phyloP scores from a whole-genome alignment of 352 stramenopile species.

The Phytophthora ohioensis region DNA sequence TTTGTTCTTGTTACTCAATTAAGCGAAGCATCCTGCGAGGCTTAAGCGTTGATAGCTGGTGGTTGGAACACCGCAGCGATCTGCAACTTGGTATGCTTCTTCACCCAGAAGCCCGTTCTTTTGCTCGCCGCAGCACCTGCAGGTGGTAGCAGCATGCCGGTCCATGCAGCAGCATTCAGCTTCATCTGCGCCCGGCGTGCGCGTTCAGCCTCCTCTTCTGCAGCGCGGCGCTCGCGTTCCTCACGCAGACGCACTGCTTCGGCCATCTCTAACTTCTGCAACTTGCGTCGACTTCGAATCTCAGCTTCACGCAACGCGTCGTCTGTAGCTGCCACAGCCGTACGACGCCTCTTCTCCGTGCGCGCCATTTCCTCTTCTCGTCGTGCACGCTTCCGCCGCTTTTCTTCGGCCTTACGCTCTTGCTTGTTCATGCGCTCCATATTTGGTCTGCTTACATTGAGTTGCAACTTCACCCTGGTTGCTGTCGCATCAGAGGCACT shows the following conservation, averaged over 20 bases:
- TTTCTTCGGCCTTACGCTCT: conserved; percentile 88
- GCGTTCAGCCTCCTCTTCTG: conserved; percentile 61
- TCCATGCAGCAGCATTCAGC: conserved; percentile 67
- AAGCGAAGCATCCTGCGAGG: not conserved
- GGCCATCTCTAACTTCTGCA: conserved; percentile 77
- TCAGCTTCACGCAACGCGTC: conserved; percentile 86
- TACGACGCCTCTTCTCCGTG: conserved; percentile 80
- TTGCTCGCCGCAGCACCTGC: conserved; percentile 22
- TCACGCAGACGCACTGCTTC: conserved; percentile 67
- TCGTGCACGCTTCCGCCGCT: conserved; percentile 72
- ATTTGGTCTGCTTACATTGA: conserved; percentile 67
- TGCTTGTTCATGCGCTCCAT: conserved; percentile 86
- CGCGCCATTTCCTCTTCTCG: conserved; percentile 83
- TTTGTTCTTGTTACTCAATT: not conserved
- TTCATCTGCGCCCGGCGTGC: conserved; percentile 63
- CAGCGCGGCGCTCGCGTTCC: conserved; percentile 61
- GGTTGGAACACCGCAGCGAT: conserved; percentile 56
- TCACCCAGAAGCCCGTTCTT: conserved; percentile 59
- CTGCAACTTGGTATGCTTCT: conserved; percentile 68
- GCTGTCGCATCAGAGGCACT: conserved; percentile 41
- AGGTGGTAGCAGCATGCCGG: conserved; percentile 51
- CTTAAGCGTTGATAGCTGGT: conserved; percentile 47
- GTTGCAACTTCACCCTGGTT: conserved; percentile 69
- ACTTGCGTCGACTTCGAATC: conserved; percentile 66
- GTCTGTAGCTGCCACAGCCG: conserved; percentile 78